These are phyloP conservation scores for Rhodotorula toruloides DNA, from an alignment of 768 basidiomycete genomes.

Conservation along the genomic window DNA sequence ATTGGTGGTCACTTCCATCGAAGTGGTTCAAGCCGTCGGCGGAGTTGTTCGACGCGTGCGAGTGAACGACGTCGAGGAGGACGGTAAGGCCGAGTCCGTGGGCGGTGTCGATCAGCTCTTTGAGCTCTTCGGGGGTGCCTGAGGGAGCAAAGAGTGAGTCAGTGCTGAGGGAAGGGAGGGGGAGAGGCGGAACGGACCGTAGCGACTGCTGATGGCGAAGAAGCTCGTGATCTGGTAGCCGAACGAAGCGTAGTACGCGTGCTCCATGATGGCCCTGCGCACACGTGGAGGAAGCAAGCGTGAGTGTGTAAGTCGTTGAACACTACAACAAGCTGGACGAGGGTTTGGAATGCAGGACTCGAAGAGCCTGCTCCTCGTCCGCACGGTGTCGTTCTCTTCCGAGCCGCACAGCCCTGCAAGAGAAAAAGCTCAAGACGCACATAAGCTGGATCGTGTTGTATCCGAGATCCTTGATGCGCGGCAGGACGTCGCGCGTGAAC, in stretches of 20 bases:
- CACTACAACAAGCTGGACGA: too few relatives aligned
- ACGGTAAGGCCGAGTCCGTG: conserved; percentile 89
- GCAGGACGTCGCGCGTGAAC: conserved; percentile 76
- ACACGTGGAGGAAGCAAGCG: conserved; percentile 48
- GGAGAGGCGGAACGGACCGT: conserved; percentile 50
- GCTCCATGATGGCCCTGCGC: conserved; percentile 81
- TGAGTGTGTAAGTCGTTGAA: neutral
- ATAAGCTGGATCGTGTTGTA: conserved; percentile 98
- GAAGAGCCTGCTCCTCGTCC: too few relatives aligned
- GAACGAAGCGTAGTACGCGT: conserved; percentile 55
- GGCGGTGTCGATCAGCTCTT: conserved; percentile 89
- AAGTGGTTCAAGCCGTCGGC: conserved; percentile 91
- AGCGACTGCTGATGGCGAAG: conserved; percentile 95
- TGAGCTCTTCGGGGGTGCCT: conserved; percentile 86
- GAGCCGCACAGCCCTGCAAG: conserved; percentile 8
- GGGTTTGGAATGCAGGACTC: too few relatives aligned
- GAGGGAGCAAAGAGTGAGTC: neutral
- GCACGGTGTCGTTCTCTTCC: too few relatives aligned
- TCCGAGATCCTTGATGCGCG: conserved; percentile 81
- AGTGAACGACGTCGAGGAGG: conserved; percentile 93
- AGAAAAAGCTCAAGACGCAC: conserved; percentile 58
- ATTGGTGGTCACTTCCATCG: conserved; percentile 93
- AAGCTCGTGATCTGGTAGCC: conserved; percentile 98
- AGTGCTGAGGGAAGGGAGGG: neutral
- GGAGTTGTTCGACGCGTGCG: conserved; percentile 96